Evolutionary conservation across 345 rosid genomes (phyloP), one percentile per base, ranked within the genome.

Genomic region (Angophora floribunda): DNA sequence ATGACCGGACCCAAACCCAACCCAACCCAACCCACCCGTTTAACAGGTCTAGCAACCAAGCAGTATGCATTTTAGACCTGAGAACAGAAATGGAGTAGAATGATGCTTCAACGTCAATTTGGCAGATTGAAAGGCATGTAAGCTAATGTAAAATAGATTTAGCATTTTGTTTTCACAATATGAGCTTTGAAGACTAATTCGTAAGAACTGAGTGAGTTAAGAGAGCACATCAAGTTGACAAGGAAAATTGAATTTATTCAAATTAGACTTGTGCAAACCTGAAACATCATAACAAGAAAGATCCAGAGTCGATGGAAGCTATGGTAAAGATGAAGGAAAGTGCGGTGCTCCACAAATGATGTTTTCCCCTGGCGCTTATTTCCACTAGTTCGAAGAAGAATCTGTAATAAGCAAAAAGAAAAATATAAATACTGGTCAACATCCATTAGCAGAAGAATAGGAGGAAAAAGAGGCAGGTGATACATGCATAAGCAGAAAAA

Each of bases 231-330:
- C 57, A 85, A 5, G 59, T 5, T 12, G n/a, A 52, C 32, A 70
- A 67, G 19, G 30, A 44, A 41, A 51, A 30, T 52, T 4, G 9
- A 21, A 52, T 47, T n/a, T 13, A 9, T 59, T 36, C 63, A 52
- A 65, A 16, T 36, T 61, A 85, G 45, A 79, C 5, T 49, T 28
- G 12, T 44, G 32, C 67, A 53, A 87, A 97, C 99, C 99, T 98
- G 99, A 91, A 98, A 97, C 99, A 98, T 98, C 99, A 98, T 94
- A 88, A 91, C 90, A 55, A 98, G 97, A 93, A 98, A 98, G 89
- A 98, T 96, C 99, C 99, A 98, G 51, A 98, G 95, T 49, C 99
- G 98, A 88, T 97, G 99, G 91, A 98, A 98, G 92, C 99, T 98
- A 88, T 96, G 99, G 90, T 95, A 98, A 87, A 98, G 97, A 94